Base-by-base conservation (phyloP, 1,284 basidiomycete genomes). In the Afroboletus lepidellus region DNA sequence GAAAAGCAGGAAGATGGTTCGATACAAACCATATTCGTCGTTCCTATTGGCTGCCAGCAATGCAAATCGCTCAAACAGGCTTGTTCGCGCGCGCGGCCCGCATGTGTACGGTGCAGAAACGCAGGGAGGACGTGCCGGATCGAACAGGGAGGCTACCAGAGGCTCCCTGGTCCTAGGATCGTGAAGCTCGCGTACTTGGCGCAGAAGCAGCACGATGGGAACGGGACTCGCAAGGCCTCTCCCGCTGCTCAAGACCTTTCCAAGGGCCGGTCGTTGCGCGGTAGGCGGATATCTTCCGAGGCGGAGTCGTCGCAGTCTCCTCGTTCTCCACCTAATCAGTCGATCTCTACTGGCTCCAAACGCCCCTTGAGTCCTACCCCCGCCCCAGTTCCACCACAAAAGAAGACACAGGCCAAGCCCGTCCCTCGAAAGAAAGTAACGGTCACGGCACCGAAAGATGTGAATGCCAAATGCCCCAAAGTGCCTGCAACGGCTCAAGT, bases 21-120 rank as follows among this genome's bases (percentile, higher is more conserved):
- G 6, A 50, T 34, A 12, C 11, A 54, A n/a, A 51, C 56, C 20
- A 46, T 70, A 23, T 41, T 56, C 16, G 65, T 69, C 36, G 64
- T 66, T 37, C 42, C 68, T 1, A 42, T 37, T 15, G 1, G 36
- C 25, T 67, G 65, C 53, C 4, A 21, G 18, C 41, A 44, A 23
- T 67, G 65, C 41, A 44, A 4, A 41, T 1, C 2, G 6, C 0
- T 18, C 15, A 56, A 18, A 12, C 53, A 66, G 16, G 43, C 57
- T 12, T 70, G 68, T 30, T 69, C 68, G 4, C 66, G 65, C 38
- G n/a, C 29, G 6, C 41, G 20, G 27, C 61, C 59, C 3, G 34
- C 52, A 20, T 67, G 65, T 38, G 29, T 12, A 18, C 68, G 66
- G 23, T 70, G 65, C 48, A 43, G 21, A 30, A 57, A 44, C 21